phyloP scores from a whole-genome alignment of 768 basidiomycete genomes.

The Cubamyces sp. region DNA sequence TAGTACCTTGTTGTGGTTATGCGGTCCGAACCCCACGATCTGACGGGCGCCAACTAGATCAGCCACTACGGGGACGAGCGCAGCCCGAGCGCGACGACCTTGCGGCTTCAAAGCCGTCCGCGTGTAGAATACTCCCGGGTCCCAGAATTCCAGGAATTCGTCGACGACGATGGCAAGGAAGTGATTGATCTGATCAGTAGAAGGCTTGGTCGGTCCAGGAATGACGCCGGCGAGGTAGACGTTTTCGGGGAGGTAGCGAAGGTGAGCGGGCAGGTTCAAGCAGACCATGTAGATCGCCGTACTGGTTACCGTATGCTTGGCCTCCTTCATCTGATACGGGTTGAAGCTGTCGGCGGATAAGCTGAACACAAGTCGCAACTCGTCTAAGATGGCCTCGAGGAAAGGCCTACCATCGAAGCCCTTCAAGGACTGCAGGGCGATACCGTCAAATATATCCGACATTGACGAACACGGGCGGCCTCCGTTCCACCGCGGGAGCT shows the following conservation, averaged over 20 bases:
- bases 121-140: conserved; percentile 35
- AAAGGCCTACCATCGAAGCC: too few relatives aligned
- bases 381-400: too few relatives aligned
- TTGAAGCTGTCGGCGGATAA: too few relatives aligned
- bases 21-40: not conserved
- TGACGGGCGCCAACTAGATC: conserved; percentile 35
- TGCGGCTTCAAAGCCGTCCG: conserved; percentile 29
- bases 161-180: conserved; percentile 42
- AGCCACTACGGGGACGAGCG: conserved; percentile 39
- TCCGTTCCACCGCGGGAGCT: too few relatives aligned
- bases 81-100: conserved; percentile 37
- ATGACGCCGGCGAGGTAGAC: conserved; percentile 47
- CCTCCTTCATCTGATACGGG: too few relatives aligned
- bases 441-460: too few relatives aligned
- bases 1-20: conserved; percentile 1
- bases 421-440: too few relatives aligned
- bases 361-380: too few relatives aligned
- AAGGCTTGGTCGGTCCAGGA: conserved; percentile 45
- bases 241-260: conserved; percentile 34
- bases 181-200: conserved; percentile 41
- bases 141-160: conserved; percentile 40
- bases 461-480: too few relatives aligned
- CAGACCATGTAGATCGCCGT: too few relatives aligned
- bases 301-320: too few relatives aligned
- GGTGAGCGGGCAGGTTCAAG: conserved; percentile 32